Base-by-base conservation (phyloP, 306 rosid species). In the Geum urbanum region DNA sequence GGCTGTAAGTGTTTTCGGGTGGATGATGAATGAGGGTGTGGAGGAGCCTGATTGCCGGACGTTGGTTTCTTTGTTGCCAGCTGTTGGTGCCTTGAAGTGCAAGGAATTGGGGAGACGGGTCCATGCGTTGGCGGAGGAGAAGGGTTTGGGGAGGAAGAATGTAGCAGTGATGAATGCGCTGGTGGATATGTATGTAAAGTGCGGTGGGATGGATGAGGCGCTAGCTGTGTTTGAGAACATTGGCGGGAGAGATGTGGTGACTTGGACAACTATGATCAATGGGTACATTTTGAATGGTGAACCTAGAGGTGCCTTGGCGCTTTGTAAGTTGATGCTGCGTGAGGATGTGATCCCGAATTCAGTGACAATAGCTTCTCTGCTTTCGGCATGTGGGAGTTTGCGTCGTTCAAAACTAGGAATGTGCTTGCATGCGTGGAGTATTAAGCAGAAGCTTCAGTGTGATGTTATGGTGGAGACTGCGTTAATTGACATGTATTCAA, bases 381-480 rank as follows among this genome's bases (percentile, higher is more conserved):
- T 92, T 66, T 82, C 86, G 13, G 96, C 90, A 8, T 90, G 97
- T 69, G 83, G 88, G 24, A 81, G 75, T 77, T 75, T 86, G 81
- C 46, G 41, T 73, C 82, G 72, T 66, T 81, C 77, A 55, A 75
- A 70, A 27, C 84, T 73, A 46, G 98, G 96, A 12, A 83, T 71
- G 81, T 80, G 86, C 88, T 73, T 90, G 73, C 98, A 90, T 39
- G 90, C 84, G 0, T 88, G 92, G 97, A 84, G 88, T 62, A 82
- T 92, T 65, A 90, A 88, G 78, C 87, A 81, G 67, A 77, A 84
- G 37, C 83, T 85, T 7, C 86, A 86, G 22, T 72, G 84, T 32
- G 96, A 92, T 69, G 96, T 86, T 11, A 63, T 78, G n/a, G 86
- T 90, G 67, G 96, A 85, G 80, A 92, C 97, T 69, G 91, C 97